Evolutionary conservation across 2,329 filamentous ascomycete species (phyloP), one percentile per base, ranked within the genome.

Genomic region (Chaetomium strumarium): DNA sequence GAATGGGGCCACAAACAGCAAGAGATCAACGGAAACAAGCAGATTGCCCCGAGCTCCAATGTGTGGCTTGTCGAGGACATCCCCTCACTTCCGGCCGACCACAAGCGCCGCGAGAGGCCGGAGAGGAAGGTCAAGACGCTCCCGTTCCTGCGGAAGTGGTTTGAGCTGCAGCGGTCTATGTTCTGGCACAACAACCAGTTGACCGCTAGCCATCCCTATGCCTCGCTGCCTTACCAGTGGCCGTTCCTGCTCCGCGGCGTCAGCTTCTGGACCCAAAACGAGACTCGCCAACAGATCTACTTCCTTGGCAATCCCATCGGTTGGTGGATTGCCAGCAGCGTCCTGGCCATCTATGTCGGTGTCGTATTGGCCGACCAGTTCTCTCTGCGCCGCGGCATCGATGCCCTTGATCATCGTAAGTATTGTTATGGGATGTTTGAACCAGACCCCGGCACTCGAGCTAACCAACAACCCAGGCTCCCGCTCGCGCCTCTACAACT

Each of bases 11-110:
- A 88, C 75, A 93, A 95, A 70, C 93, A 99, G 71, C 92, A 95
- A 65, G 93, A 99, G 69, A 96, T 99, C 76, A 99, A 99, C 70
- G 93, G 93, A 55, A 99, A 99, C 78, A 99, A 99, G 81, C 95
- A 96, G 67, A 75, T 95, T 49, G 77, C 84, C 29, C 88, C 92
- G 57, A 85, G 86, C 67, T 96, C 90, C 68, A 99, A 99, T 68
- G 79, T 96, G 57, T 99, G 93, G 93, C 85, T 87, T 62, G 86
- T 91, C 13, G 93, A 99, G 64, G 89, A 95, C 58, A 88, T 97
- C 48, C 81, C 88, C n/a, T 90, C 85, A 10, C 73, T 97, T 43
- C 75, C 85, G 2, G 75, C 71, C 5, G 89, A 90, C 61, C 83
- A 85, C 61, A 76, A 80, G 37, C 89, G 93, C 53, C 81, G 89